Percentiles rank a stretch among this genome's conserved stretches.
Evolutionary conservation across 176 grass and related monocot species (phyloP).

Genomic region (Aechmea fasciata): DNA sequence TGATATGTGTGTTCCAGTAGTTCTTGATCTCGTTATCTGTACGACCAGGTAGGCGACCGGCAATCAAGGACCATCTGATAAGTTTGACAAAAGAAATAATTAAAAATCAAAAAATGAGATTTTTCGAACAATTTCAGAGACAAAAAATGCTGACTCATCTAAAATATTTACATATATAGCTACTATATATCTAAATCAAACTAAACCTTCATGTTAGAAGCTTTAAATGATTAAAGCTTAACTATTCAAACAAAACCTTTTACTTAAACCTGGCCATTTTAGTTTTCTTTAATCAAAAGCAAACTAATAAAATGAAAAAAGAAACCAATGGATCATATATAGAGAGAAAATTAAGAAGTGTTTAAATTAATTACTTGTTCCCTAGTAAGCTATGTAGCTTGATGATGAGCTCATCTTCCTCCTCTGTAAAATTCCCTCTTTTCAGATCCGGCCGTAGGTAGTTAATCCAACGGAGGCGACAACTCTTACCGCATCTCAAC

Average conservation of each 20-base stretch:
- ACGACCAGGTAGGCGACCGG: conserved; percentile 52
- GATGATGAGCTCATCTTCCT: conserved; percentile 29
- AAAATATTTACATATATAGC: too few species aligned
- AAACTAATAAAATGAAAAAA: too few species aligned
- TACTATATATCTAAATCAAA: too few species aligned
- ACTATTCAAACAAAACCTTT: too few species aligned
- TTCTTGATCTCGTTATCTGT: conserved; percentile 99
- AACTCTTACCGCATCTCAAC: conserved; percentile 23
- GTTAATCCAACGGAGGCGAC: conserved; percentile 23
- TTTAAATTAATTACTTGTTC: not conserved
- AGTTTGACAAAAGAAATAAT: not conserved
- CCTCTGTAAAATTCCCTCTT: conserved; percentile 16
- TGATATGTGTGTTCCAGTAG: conserved; percentile 92
- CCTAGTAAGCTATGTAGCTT: conserved; percentile 18
- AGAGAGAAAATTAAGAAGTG: not conserved
- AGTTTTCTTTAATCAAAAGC: too few species aligned
- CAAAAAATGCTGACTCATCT: too few species aligned
- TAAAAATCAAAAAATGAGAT: not conserved
- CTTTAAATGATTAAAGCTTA: too few species aligned
- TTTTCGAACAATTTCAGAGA: too few species aligned
- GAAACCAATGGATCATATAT: not conserved
- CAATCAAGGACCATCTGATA: conserved; percentile 13
- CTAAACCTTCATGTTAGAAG: too few species aligned
- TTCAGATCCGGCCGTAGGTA: conserved; percentile 22
- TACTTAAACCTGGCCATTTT: too few species aligned